These are phyloP conservation scores for Dactylonectria estremocensis DNA, from an alignment of 2,329 filamentous ascomycete species.

Conservation along the genomic window DNA sequence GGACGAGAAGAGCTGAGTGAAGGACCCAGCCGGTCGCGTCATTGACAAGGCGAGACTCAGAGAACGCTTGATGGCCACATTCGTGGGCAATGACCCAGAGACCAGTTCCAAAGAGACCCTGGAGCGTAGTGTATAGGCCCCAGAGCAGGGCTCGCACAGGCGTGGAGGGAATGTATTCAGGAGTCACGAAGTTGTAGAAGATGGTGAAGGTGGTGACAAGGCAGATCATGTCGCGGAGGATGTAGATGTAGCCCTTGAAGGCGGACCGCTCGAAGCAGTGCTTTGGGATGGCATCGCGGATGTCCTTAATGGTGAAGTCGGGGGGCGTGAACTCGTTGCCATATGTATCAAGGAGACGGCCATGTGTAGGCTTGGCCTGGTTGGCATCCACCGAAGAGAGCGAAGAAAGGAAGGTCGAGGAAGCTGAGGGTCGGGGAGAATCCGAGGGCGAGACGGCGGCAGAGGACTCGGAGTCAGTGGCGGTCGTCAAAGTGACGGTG, in stretches of 20 bases:
- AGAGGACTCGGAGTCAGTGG: constrained; percentile 68
- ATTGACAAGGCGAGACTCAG: constrained; percentile 90
- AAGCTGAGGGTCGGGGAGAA: constrained; percentile 76
- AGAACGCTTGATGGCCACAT: constrained; percentile 97
- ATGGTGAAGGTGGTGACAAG: constrained; percentile 86
- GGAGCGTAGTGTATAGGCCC: constrained; percentile 80
- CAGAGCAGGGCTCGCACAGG: constrained; percentile 76
- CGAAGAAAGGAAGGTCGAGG: constrained; percentile 93
- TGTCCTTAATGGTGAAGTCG: constrained; percentile 97
- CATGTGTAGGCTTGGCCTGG: constrained; percentile 58
- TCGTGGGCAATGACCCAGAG: constrained; percentile 98
- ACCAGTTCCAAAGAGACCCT: constrained; percentile 94
- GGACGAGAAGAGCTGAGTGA: constrained; percentile 90
- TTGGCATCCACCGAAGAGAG: constrained; percentile 76
- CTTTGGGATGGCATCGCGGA: constrained; percentile 95
- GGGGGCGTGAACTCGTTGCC: constrained; percentile 95
- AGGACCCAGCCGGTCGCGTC: constrained; percentile 93
- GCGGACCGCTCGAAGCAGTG: constrained; percentile 96
- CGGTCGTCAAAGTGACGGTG: constrained; percentile 63
- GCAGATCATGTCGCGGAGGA: constrained; percentile 83
- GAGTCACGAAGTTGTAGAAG: constrained; percentile 91
- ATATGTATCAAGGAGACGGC: constrained; percentile 88
- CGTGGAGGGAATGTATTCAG: constrained; percentile 82
- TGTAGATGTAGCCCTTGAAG: constrained; percentile 82
- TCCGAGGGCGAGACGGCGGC: constrained; percentile 71